phyloP scores from a whole-genome alignment of 306 rosid species.

The Medicago lupulina region DNA sequence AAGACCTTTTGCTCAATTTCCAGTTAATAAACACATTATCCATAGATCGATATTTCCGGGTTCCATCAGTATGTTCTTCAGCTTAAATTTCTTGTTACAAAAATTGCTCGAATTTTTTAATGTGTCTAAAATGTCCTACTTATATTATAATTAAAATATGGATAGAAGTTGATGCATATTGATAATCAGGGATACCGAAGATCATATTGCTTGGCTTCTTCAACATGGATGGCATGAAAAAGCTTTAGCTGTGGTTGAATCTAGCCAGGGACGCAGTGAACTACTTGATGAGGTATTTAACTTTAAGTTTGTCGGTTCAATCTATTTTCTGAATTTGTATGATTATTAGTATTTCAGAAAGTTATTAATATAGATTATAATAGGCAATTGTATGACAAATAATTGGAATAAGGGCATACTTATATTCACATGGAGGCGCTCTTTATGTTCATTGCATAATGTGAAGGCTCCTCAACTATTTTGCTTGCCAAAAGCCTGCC shows the following conservation, averaged over 20 bases:
- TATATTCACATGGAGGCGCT: constrained; percentile 13
- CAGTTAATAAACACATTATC: no score
- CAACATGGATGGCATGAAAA: constrained; percentile 97
- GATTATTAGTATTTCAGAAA: constrained; percentile 15
- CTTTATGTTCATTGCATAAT: constrained; percentile 39
- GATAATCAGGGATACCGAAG: constrained; percentile 88
- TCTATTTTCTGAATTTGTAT: constrained; percentile 17
- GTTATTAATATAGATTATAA: constrained; percentile 26
- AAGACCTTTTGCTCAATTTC: no score
- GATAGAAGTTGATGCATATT: constrained; percentile 43
- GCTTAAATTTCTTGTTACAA: constrained; percentile 7
- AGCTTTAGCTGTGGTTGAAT: constrained; percentile 96
- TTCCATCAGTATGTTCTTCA: background rate
- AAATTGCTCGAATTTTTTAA: constrained; percentile 6
- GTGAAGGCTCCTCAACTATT: constrained; percentile 15
- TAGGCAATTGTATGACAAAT: constrained; percentile 1
- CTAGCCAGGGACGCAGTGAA: constrained; percentile 95
- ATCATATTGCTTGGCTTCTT: constrained; percentile 99
- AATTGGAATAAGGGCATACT: constrained; percentile 25
- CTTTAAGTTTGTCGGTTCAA: constrained; percentile 30
- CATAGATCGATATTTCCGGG: no score
- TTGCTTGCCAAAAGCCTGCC: constrained; percentile 33
- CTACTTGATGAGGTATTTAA: constrained; percentile 86
- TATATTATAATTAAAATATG: constrained; percentile 14
- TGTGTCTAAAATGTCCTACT: constrained; percentile 16